Evolutionary conservation across 2,329 filamentous ascomycete genomes (phyloP).

Genomic region (Fusarium sp.): DNA sequence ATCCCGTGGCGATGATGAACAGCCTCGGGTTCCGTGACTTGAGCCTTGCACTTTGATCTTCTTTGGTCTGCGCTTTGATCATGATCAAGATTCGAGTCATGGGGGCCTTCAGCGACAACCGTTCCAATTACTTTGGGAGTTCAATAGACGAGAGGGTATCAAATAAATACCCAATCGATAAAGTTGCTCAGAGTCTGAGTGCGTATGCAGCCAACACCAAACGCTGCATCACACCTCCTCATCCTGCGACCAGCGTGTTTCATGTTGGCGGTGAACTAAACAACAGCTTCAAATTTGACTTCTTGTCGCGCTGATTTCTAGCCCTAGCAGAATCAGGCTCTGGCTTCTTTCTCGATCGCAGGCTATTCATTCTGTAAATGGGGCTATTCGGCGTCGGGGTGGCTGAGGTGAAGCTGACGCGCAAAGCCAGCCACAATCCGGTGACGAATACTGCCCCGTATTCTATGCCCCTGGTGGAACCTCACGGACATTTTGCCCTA

Average conservation of each 20-base stretch:
- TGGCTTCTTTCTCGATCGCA: background rate
- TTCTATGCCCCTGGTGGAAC: conserved; percentile 16
- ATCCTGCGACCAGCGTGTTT: conserved; percentile 5
- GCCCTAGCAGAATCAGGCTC: background rate
- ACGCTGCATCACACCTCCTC: conserved; percentile 9
- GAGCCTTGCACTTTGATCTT: background rate
- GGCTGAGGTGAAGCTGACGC: conserved; percentile 19
- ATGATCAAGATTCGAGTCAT: background rate
- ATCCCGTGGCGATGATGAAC: conserved; percentile 19
- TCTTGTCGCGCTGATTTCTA: background rate
- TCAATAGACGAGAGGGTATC: background rate
- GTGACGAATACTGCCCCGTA: conserved; percentile 36
- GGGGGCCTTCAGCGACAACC: background rate
- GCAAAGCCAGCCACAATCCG: conserved; percentile 28
- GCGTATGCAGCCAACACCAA: background rate
- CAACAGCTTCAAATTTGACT: background rate
- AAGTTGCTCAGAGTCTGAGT: background rate
- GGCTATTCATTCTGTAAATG: background rate
- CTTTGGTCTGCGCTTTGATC: background rate
- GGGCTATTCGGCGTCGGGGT: conserved; percentile 1
- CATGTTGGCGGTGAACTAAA: conserved; percentile 1
- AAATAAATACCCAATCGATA: background rate
- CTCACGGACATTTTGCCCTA: background rate
- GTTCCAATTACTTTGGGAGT: background rate
- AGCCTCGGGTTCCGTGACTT: conserved; percentile 1